Conservation (phyloP, 2,329 filamentous ascomycete species). For the Penicillium sp. region DNA sequence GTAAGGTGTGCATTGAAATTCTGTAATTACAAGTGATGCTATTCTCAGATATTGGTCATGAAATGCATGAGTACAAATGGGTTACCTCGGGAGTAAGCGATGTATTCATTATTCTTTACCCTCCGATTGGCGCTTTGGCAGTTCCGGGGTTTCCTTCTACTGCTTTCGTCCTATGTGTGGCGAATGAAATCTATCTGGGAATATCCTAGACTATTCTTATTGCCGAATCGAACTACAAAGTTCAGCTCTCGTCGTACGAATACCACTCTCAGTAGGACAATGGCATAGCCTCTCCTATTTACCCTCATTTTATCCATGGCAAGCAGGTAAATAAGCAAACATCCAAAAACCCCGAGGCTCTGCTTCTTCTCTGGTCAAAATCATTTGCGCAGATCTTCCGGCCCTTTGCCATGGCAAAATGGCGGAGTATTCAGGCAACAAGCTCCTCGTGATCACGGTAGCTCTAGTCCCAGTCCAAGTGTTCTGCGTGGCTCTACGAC, state of each 20-base stretch:
- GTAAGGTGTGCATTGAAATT: conserved; percentile 13
- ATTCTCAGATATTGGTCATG: background rate
- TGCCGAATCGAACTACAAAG: background rate
- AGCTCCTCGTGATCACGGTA: background rate
- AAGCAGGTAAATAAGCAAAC: background rate
- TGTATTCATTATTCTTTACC: background rate
- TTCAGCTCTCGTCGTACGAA: conserved; percentile 1
- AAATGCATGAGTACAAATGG: background rate
- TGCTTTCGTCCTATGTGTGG: background rate
- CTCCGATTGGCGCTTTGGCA: background rate
- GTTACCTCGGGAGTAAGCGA: background rate
- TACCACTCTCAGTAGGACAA: background rate
- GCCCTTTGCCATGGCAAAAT: background rate
- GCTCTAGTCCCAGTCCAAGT: background rate
- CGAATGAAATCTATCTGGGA: background rate
- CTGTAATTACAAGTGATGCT: background rate
- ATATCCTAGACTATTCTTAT: background rate
- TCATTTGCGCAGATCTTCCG: background rate
- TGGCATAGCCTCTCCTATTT: background rate
- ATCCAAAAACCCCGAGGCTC: background rate
- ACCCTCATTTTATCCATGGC: background rate
- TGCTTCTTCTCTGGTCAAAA: background rate
- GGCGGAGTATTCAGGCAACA: background rate
- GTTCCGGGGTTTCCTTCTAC: no score
- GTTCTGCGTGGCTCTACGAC: background rate